Evolutionary conservation across 192 early-diverging fungal genomes (phyloP), one percentile per base, ranked within the genome.

Genomic region (Backusella macrospora): DNA sequence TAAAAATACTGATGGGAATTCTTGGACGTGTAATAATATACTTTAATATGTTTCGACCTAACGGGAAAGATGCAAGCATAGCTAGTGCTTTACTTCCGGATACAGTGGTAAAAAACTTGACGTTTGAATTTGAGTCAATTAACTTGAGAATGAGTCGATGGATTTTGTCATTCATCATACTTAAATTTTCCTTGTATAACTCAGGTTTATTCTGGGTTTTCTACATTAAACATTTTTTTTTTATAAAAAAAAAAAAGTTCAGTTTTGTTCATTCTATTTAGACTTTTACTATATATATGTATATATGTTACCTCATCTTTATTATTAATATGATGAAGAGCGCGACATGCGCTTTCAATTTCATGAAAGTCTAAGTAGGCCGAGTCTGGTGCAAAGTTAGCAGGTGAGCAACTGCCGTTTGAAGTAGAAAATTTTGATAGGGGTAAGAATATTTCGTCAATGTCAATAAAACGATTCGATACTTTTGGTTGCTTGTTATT

Each of bases 371-470:
- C 10, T 4, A 12, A 21, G 5, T n/a, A 0, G 39, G 21, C 18
- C 0, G 40, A n/a, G 15, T 1, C 4, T 6, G 1, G 6, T 15
- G 2, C 21, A 21, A 5, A 37, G 5, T 18, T 23, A 21, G 1
- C 13, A 9, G 39, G 15, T 44, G 65, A 18, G 3, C 2, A 43
- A 6, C 26, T 44, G 5, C 45, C 23, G 16, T 0, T 34, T 18
- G 39, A 18, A 39, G 37, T 2, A 5, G 13, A 6, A 21, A 21
- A 4, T 46, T 5, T 44, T 21, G n/a, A 67, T 46, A 67, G 5
- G 2, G 65, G 65, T 45, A 43, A 65, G 37, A 65, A 65, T n/a
- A 65, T 40, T 42, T 65, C 63, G 5, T 65, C 63, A 12, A 18
- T 38, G 8, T 65, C 37, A n/a, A 21, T 21, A 18, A 1, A 21